Percentiles rank a stretch among this genome's conserved stretches.
Evolutionary conservation across 306 rosid genomes (phyloP).

Genomic region (Comarum palustre): DNA sequence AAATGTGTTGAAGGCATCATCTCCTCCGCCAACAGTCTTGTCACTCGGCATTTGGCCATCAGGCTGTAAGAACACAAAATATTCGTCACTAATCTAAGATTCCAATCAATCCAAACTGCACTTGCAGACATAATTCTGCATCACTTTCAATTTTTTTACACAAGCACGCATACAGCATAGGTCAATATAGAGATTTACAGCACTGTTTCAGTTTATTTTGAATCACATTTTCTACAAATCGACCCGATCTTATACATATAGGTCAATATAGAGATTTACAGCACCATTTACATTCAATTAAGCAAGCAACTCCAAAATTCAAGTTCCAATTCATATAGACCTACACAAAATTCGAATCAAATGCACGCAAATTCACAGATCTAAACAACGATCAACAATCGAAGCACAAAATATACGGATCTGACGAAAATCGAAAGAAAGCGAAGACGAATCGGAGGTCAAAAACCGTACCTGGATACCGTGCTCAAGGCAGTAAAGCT

Average conservation of each 20-base stretch:
- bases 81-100: background rate
- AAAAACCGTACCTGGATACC: slow-evolving; percentile 60
- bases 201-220: background rate
- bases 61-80: slow-evolving; percentile 37
- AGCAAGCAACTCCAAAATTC: background rate
- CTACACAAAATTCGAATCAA: background rate
- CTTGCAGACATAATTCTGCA: background rate
- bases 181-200: background rate
- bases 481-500: slow-evolving; percentile 90
- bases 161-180: background rate
- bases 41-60: slow-evolving; percentile 96
- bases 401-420: background rate
- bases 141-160: background rate
- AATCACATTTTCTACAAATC: background rate
- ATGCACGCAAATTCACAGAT: background rate
- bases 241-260: background rate
- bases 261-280: background rate
- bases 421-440: background rate
- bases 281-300: background rate
- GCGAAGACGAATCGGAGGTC: background rate
- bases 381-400: background rate
- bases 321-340: background rate
- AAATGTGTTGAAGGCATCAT: slow-evolving; percentile 90
- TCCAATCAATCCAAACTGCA: background rate
- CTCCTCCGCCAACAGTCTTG: slow-evolving; percentile 76